Conservation (phyloP, 176 grass and related monocot species). For the Zea luxurians region DNA sequence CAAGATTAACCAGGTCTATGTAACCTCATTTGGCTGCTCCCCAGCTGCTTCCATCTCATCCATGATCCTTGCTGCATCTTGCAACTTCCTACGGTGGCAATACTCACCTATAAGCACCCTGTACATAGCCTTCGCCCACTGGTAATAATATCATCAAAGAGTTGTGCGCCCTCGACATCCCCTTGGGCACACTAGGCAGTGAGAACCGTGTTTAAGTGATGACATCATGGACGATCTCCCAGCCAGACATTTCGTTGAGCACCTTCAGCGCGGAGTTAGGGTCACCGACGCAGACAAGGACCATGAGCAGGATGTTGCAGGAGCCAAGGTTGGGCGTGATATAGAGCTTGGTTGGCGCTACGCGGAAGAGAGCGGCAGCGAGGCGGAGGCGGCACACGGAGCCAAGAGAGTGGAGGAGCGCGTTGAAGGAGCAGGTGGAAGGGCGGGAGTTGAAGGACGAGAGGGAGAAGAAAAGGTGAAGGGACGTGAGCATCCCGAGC, state of each 20-base stretch:
- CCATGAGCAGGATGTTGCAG: slow-evolving; percentile 77
- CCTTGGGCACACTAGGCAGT: slow-evolving; percentile 46
- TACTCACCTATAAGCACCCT: slow-evolving; percentile 66
- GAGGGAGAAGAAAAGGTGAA: slow-evolving; percentile 73
- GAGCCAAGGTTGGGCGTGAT: slow-evolving; percentile 69
- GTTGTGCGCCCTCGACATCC: slow-evolving; percentile 49
- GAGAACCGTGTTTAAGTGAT: slow-evolving; percentile 68
- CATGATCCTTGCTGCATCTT: slow-evolving; percentile 71
- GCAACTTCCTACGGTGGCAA: slow-evolving; percentile 37
- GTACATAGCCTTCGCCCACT: slow-evolving; percentile 50
- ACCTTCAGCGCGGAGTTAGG: slow-evolving; percentile 50
- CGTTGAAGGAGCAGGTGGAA: slow-evolving; percentile 72
- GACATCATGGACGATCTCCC: slow-evolving; percentile 55
- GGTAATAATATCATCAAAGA: slow-evolving; percentile 50
- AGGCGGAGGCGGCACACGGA: slow-evolving; percentile 51
- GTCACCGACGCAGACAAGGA: slow-evolving; percentile 10
- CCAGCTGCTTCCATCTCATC: slow-evolving; percentile 69
- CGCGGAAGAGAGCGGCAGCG: slow-evolving; percentile 60
- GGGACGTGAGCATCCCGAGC: slow-evolving; percentile 47
- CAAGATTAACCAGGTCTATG: too few relatives aligned
- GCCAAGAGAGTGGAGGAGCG: slow-evolving; percentile 65
- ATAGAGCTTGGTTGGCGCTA: slow-evolving; percentile 46
- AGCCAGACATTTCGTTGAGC: slow-evolving; percentile 71
- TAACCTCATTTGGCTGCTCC: slow-evolving; percentile 58
- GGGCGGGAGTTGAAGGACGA: slow-evolving; percentile 62